These are phyloP conservation scores for Toxoplasma gondii DNA, from an alignment of 169 alveolate genomes.

Conservation along the genomic window DNA sequence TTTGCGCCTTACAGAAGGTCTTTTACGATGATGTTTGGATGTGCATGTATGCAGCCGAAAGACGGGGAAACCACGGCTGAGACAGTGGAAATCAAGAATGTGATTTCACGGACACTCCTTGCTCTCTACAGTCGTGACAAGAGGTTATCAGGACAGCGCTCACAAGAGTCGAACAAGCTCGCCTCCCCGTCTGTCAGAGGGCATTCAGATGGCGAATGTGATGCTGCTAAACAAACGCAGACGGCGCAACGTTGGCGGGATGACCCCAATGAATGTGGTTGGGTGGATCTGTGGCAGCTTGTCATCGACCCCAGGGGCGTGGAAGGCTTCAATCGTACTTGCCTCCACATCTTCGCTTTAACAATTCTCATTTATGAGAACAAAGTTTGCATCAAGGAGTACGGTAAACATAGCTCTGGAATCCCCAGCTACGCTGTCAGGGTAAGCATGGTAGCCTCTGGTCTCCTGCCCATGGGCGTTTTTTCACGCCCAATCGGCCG, in stretches of 20 bases:
- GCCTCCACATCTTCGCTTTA: conserved; percentile 10
- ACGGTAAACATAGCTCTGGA: neutral
- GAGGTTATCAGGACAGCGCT: neutral
- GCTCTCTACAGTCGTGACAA: neutral
- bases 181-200: too few species aligned
- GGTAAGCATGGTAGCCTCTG: neutral
- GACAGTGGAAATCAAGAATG: conserved; percentile 4
- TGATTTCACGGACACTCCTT: neutral
- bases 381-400: neutral
- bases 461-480: neutral
- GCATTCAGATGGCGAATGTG: too few species aligned
- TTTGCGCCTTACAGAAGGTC: too few species aligned
- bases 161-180: too few species aligned
- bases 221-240: too few species aligned
- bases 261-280: neutral
- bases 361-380: neutral
- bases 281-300: conserved; percentile 39
- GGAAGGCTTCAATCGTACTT: conserved; percentile 34
- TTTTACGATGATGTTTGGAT: neutral
- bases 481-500: neutral
- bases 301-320: conserved; percentile 32
- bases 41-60: neutral
- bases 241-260: neutral
- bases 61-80: neutral
- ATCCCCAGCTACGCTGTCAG: neutral